Base-by-base conservation (phyloP, 2,329 filamentous ascomycete genomes). In the Fusarium agapanthi region DNA sequence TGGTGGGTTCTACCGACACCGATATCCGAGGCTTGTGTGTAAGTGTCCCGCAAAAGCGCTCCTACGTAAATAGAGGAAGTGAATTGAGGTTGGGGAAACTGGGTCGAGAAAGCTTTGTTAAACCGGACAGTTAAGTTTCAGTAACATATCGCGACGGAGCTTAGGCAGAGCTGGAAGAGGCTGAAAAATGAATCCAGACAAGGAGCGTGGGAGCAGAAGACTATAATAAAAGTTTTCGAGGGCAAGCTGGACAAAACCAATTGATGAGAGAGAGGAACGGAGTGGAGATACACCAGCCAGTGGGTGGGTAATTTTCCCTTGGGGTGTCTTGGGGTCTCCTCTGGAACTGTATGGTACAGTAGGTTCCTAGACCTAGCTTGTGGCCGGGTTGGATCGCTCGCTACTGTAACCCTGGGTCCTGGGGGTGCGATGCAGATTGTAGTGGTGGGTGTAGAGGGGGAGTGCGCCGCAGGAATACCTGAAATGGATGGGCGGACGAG, bases 221-320 rank as follows among this genome's bases (percentile, higher is more conserved):
- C 68, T 75, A 76, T 78, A 78, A 79, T 76, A 78, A 79, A 79
- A 77, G 65, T 78, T 79, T 77, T 77, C 72, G 72, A 77, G 71
- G 72, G 61, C 71, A 77, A 75, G 75, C 76, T 76, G 75, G 73
- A 76, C 63, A 75, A 78, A 73, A 64, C 76, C 76, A 78, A 77
- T 78, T 78, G 77, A 77, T 73, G 75, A 67, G 74, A 69, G 72
- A 65, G 74, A 73, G 71, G 67, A 75, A 77, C 72, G 66, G 66
- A 74, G 76, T 78, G 76, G 76, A 76, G 76, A 74, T 77, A 74
- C 68, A 75, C 75, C 61, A 61, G 73, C 69, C 68, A 64, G 74
- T 64, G 71, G 72, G 76, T 78, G 76, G 76, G 60, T 76, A 75
- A 68, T 75, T 76, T 75, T 76, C 48, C 72, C 65, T 75, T 74